Base-by-base conservation (phyloP, 768 basidiomycete genomes). In the Suillus fuscotomentosus region DNA sequence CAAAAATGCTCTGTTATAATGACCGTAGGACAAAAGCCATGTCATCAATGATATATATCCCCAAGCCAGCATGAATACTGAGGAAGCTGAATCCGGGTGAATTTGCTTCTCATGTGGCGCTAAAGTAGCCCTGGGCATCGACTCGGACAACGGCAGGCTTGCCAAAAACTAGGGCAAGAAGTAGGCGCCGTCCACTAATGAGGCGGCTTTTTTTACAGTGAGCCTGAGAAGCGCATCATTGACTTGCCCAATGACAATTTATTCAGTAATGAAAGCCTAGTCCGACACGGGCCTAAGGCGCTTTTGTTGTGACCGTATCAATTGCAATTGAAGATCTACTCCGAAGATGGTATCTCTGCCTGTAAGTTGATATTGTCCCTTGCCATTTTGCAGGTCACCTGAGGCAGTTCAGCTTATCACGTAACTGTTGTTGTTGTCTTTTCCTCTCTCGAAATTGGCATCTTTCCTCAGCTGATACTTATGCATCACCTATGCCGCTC, bases 331-430 rank as follows among this genome's bases (percentile, higher is more conserved):
- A 60, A 54, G 53, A 54, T 54, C 34, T 36, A n/a, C 20, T 5
- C 53, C 53, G 53, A 54, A 43, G 60, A 39, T 61, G 43, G 60
- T 61, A 43, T 39, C 51, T n/a, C n/a, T 36, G 22, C 55, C 56
- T 7, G 39, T 24, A 31, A 51, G 15, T 41, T 64, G 31, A 50
- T 11, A 27, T 38, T 50, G 22, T 41, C 27, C 42, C 53, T 57
- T 39, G 36, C 22, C 64, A 68, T 63, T 66, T 39, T 50, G 68
- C 69, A 61, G 39, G 41, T 51, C 50, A 51, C 38, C 38, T 67
- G 60, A 57, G 68, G 70, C 65, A 65, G 67, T 73, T 64, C 74
- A 68, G 68, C 62, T 65, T 67, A 66, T 75, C 67, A 75, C 74
- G 74, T 75, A 77, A 75, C 69, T 53, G 64, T 54, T 53, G 64